Percentiles rank a stretch among this genome's conserved stretches.
Conservation (phyloP, 768 basidiomycete genomes). For the Lentinus tigrinus region DNA sequence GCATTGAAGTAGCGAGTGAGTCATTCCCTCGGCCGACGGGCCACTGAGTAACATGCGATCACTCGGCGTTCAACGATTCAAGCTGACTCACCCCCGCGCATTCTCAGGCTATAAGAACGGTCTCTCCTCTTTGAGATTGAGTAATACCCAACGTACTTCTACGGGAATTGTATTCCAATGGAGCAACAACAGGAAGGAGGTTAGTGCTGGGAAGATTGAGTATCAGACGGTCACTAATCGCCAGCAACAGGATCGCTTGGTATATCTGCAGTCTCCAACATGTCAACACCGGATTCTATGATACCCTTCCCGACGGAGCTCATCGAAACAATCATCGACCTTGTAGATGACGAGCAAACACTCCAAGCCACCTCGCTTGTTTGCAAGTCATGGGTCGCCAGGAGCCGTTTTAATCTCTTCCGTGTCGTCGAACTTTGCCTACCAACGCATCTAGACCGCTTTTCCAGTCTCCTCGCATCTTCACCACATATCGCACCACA, state of each 20-base stretch:
- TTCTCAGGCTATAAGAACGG: no score
- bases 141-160: neutral
- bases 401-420: constrained; percentile 17
- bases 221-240: no score
- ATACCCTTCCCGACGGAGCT: constrained; percentile 12
- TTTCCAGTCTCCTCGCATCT: constrained; percentile 1
- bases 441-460: constrained; percentile 3
- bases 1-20: no score
- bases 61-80: no score
- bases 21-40: no score
- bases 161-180: neutral
- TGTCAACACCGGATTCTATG: neutral
- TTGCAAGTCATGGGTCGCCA: constrained; percentile 12
- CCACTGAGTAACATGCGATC: no score
- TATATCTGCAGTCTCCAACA: neutral
- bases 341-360: constrained; percentile 13
- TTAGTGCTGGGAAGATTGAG: no score
- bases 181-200: no score
- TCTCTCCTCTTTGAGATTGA: neutral
- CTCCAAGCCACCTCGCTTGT: constrained; percentile 8
- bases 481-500: constrained; percentile 6
- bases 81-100: no score
- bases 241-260: no score
- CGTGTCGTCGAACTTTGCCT: constrained; percentile 4
- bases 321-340: constrained; percentile 15